A percentile compares a stretch with the other conserved stretches of the same genome.
phyloP scores from a whole-genome alignment of 805 yeast genomes.

The Teunomyces stri region DNA sequence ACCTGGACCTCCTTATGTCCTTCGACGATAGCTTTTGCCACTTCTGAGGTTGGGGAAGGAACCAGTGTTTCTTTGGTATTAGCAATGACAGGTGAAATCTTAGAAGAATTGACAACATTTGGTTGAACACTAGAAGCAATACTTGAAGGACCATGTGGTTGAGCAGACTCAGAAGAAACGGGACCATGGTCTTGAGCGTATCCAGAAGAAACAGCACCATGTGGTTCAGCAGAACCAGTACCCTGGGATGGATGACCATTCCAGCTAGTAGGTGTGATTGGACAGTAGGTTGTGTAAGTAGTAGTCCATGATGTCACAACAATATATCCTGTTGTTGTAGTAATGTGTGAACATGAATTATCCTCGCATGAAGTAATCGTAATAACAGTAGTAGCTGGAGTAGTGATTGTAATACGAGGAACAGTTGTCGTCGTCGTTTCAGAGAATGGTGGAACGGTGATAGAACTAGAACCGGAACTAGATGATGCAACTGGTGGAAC shows the following conservation, averaged over 20 bases:
- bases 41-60: too few relatives aligned
- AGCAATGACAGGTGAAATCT: too few relatives aligned
- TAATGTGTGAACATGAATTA: conserved; percentile 20
- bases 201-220: too few relatives aligned
- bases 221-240: too few relatives aligned
- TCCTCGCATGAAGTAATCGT: conserved; percentile 36
- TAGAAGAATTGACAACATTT: too few relatives aligned
- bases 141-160: too few relatives aligned
- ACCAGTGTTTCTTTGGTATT: too few relatives aligned
- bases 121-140: too few relatives aligned
- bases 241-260: too few relatives aligned
- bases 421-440: neutral
- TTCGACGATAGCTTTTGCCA: neutral
- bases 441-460: neutral
- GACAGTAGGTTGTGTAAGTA: conserved; percentile 23
- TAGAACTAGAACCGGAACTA: neutral
- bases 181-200: too few relatives aligned
- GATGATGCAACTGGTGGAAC: too few relatives aligned
- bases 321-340: conserved; percentile 5
- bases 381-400: conserved; percentile 19
- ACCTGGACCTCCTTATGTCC: neutral
- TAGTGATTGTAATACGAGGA: neutral
- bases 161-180: too few relatives aligned
- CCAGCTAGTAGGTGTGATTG: conserved; percentile 7
- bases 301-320: conserved; percentile 9